Base-by-base conservation (phyloP, 73 alveolate species). In the Paramecium sonneborni region DNA sequence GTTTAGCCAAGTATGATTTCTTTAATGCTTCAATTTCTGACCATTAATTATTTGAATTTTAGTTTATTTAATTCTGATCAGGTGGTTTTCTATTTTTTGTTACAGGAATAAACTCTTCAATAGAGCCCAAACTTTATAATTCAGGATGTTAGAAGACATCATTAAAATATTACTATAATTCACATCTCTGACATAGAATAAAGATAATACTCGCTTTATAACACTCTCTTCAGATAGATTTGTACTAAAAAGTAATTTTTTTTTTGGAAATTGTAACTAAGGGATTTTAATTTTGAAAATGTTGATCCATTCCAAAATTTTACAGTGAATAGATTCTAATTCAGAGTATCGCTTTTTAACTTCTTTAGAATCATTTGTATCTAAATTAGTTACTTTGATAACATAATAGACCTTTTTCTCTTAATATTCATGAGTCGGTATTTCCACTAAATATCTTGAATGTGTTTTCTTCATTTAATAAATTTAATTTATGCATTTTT, bases 231-330 rank as follows among this genome's bases (percentile, higher is more conserved):
- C 86, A 2, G 86, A 72, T 35, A 21, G 44, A 41, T 72, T 72
- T 14, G 86, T 72, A 34, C 58, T 34, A 10, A 72, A 72, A 15
- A 72, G 44, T 18, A 72, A 11, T 34, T 30, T 37, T 37, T 72
- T 72, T 37, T 72, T 72, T 72, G 86, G 86, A 35, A 72, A 38
- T 34, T 30, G 12, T 35, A 38, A 41, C 38, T 32, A 21, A n/a
- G 38, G 38, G 57, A 72, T 38, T 21, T 72, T 72, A 14, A 72
- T 35, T 72, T 72, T 72, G 44, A 72, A 72, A 15, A 72, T 72
- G 57, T 38, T 72, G n/a, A 72, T 32, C 86, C 86, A 72, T 3
- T 72, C 86, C 10, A 72, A 28, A 35, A 72, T 72, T 72, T 72
- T 72, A 35, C 14, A 35, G 57, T 72, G 86, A 9, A 72, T 72